phyloP scores from a whole-genome alignment of 306 rosid genomes.

The Lablab purpureus region DNA sequence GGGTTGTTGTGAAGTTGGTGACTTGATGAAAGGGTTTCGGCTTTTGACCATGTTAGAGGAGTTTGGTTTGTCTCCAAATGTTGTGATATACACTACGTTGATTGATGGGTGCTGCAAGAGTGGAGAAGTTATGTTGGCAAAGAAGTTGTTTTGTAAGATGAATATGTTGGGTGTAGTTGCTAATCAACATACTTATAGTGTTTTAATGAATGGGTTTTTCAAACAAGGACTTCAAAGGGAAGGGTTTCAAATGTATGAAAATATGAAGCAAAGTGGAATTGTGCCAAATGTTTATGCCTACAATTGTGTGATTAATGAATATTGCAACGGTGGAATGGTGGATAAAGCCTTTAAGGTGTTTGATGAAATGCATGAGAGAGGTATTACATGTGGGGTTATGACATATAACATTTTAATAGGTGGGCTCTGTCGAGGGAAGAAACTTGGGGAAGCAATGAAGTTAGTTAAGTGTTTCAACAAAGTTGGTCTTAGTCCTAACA shows the following conservation, averaged over 20 bases:
- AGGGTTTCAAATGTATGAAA: constrained; percentile 74
- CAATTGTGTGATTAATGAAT: constrained; percentile 61
- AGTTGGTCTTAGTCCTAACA: constrained; percentile 62
- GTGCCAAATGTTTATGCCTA: constrained; percentile 64
- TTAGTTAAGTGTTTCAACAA: constrained; percentile 57
- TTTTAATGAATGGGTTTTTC: constrained; percentile 75
- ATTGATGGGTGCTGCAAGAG: constrained; percentile 83
- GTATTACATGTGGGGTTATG: constrained; percentile 59
- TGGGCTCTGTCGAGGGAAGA: constrained; percentile 63
- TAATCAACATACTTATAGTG: constrained; percentile 70
- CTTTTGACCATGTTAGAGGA: constrained; percentile 61
- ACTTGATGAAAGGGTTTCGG: constrained; percentile 63
- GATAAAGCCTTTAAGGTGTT: constrained; percentile 61
- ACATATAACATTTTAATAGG: constrained; percentile 67
- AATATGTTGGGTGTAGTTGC: constrained; percentile 61
- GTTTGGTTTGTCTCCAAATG: constrained; percentile 63
- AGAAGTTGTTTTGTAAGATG: constrained; percentile 72
- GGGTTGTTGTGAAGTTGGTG: constrained; percentile 72
- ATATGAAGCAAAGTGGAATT: constrained; percentile 65
- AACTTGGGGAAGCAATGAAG: constrained; percentile 59
- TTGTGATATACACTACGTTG: constrained; percentile 72
- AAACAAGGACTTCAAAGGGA: constrained; percentile 70
- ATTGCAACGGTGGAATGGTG: constrained; percentile 57
- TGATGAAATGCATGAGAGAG: constrained; percentile 77
- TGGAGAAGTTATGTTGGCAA: constrained; percentile 66